Evolutionary conservation across 345 rosid genomes (phyloP).

Genomic region (Triadica sebifera): DNA sequence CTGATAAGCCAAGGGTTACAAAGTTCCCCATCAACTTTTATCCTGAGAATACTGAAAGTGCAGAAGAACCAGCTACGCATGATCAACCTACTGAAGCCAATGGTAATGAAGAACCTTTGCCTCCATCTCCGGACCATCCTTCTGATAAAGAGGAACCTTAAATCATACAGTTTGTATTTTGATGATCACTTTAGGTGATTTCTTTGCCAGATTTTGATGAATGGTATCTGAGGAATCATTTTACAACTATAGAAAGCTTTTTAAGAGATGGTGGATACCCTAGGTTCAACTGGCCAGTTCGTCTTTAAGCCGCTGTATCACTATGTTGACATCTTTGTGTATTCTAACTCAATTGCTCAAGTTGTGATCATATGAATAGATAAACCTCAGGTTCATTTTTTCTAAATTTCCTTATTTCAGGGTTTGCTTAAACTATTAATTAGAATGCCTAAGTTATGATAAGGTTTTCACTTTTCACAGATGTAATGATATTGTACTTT

Average conservation of each 20-base stretch:
- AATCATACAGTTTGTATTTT: constrained; percentile 8
- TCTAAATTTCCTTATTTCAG: neutral
- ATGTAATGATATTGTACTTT: no score
- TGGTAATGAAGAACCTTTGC: constrained; percentile 29
- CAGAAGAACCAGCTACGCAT: constrained; percentile 35
- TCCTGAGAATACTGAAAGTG: constrained; percentile 52
- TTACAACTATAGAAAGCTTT: constrained; percentile 9
- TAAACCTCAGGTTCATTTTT: neutral
- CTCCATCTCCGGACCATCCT: constrained; percentile 29
- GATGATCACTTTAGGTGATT: no score
- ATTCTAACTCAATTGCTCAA: constrained; percentile 4
- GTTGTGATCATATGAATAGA: constrained; percentile 5
- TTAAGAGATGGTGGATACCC: constrained; percentile 7
- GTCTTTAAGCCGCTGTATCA: neutral
- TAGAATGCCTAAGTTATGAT: no score
- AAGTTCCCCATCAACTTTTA: constrained; percentile 93
- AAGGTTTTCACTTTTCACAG: no score
- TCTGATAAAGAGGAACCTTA: constrained; percentile 37
- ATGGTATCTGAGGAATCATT: neutral
- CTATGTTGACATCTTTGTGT: neutral
- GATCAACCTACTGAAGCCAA: constrained; percentile 42
- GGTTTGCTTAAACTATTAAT: neutral
- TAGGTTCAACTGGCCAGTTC: neutral
- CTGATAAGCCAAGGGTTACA: constrained; percentile 90
- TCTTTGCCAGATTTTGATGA: constrained; percentile 7